Evolutionary conservation across 768 basidiomycete species (phyloP).

Genomic region (Gymnopilus junonius): DNA sequence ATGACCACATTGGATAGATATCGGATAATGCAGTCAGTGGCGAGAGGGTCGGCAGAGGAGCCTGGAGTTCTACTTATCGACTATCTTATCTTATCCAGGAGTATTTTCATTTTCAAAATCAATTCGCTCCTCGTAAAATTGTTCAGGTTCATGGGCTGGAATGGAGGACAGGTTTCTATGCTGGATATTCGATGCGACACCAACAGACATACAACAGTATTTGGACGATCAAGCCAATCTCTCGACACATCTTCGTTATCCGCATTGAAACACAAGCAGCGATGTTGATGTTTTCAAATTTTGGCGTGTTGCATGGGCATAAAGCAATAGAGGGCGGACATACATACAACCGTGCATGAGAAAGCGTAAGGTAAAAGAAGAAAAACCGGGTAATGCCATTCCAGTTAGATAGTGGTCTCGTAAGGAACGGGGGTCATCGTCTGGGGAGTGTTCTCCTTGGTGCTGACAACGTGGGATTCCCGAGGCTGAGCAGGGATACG

Average conservation of each 20-base stretch:
- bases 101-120: background rate
- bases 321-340: conserved; percentile 27
- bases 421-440: conserved; percentile 93
- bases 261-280: conserved; percentile 1
- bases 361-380: conserved; percentile 23
- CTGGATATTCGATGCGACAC: too few species aligned
- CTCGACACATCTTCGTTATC: too few species aligned
- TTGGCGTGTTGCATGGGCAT: conserved; percentile 30
- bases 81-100: conserved; percentile 1
- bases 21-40: too few species aligned
- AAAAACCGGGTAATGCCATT: conserved; percentile 18
- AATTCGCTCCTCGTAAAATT: background rate
- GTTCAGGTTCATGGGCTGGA: background rate
- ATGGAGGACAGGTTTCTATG: background rate
- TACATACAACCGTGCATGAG: conserved; percentile 27
- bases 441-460: conserved; percentile 79
- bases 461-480: conserved; percentile 75
- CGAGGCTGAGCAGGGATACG: conserved; percentile 86
- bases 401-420: conserved; percentile 92
- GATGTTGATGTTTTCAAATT: conserved; percentile 21
- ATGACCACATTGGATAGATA: conserved; percentile 4
- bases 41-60: too few species aligned
- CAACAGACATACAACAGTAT: too few species aligned
- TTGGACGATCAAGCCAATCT: too few species aligned
- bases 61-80: background rate